Conservation (phyloP, 2,329 filamentous ascomycete genomes). For the Ophiosphaerella korrae region DNA sequence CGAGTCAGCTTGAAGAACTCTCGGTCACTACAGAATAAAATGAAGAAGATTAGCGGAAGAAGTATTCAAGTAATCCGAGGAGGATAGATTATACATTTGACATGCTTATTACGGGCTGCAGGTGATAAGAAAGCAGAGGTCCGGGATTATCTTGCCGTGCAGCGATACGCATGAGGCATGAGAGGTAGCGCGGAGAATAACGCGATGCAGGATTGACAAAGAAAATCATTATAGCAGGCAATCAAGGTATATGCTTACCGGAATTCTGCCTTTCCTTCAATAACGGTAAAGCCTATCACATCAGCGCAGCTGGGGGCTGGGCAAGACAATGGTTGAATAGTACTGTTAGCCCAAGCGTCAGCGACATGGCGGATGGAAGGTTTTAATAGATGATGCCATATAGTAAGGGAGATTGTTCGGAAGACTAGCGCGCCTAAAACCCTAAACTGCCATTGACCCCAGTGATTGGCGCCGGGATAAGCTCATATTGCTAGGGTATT, state of each 20-base stretch:
- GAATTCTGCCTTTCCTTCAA: conserved; percentile 35
- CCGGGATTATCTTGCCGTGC: conserved; percentile 16
- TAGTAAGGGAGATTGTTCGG: conserved; percentile 44
- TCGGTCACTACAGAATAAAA: conserved; percentile 32
- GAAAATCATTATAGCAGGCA: conserved; percentile 4
- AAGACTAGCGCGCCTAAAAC: conserved; percentile 43
- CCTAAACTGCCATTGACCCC: conserved; percentile 35
- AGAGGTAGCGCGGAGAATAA: conserved; percentile 13
- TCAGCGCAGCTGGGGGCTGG: conserved; percentile 29
- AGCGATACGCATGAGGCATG: conserved; percentile 7
- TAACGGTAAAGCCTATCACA: conserved; percentile 39
- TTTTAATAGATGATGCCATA: conserved; percentile 44
- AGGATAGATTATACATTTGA: conserved; percentile 20
- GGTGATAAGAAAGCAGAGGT: conserved; percentile 24
- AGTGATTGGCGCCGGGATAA: conserved; percentile 42
- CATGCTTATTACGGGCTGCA: conserved; percentile 24
- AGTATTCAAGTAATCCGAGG: conserved; percentile 4
- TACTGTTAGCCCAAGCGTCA: conserved; percentile 32
- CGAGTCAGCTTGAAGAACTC: conserved; percentile 48
- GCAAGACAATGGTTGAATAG: conserved; percentile 42
- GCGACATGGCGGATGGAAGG: conserved; percentile 6
- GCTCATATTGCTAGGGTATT: conserved; percentile 36
- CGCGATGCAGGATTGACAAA: conserved; percentile 2
- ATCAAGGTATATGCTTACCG: conserved; percentile 34
- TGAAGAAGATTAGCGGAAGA: conserved; percentile 7